Conservation (phyloP, 1,284 basidiomycete species). For the Cutaneotrichosporon spelunceum region DNA sequence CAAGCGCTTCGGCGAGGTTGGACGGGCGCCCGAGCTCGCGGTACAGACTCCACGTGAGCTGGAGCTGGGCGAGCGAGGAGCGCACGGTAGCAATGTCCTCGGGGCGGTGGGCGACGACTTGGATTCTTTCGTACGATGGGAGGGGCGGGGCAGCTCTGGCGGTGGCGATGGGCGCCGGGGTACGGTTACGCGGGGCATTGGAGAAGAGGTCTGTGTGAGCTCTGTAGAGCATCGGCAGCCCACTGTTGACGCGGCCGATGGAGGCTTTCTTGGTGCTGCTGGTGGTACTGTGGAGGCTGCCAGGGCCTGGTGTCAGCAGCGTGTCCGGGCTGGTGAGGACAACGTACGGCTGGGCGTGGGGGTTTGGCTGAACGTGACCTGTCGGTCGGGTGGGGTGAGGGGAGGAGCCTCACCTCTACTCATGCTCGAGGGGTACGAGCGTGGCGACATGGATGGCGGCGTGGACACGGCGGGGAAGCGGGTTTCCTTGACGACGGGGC, state of each 20-base stretch:
- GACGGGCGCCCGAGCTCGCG: slow-evolving; percentile 9
- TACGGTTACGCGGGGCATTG: background rate
- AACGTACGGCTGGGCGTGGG: background rate
- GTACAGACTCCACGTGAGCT: slow-evolving; percentile 14
- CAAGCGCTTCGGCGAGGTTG: slow-evolving; percentile 12
- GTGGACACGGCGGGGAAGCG: background rate
- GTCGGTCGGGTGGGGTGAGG: background rate
- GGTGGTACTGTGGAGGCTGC: background rate
- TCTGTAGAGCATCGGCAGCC: background rate
- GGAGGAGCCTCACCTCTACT: background rate
- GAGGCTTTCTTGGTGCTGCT: background rate
- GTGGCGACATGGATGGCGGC: background rate
- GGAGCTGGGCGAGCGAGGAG: slow-evolving; percentile 9
- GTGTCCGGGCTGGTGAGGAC: background rate
- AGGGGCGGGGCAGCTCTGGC: background rate
- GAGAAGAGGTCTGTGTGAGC: background rate
- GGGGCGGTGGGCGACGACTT: slow-evolving; percentile 6
- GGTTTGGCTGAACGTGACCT: background rate
- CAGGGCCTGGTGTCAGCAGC: background rate
- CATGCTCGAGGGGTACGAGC: background rate
- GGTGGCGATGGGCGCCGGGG: background rate
- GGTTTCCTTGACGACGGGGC: background rate
- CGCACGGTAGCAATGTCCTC: slow-evolving; percentile 14
- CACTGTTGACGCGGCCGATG: background rate
- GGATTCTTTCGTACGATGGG: slow-evolving; percentile 10